Evolutionary conservation across 805 yeast genomes (phyloP), one percentile per base, ranked within the genome.

Genomic region (Ogataea wickerhamii): DNA sequence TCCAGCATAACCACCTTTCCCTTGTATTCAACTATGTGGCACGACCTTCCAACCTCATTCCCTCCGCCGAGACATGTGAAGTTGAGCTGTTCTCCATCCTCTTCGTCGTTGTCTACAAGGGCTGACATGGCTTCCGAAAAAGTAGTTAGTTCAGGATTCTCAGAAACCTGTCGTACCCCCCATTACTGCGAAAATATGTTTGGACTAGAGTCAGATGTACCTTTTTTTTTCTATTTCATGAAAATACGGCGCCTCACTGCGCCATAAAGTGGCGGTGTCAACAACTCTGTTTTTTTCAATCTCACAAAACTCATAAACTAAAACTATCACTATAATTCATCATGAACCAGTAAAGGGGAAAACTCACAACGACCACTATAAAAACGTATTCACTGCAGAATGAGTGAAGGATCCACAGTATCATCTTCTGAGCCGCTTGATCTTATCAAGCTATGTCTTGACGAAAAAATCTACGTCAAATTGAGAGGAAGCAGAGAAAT

Each of bases 21-120:
- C 58, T 87, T 88, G 64, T 83, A 93, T 49, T 85, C 89, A 22
- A 93, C 69, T 30, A 93, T 80, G 56, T 93, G 98, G 56, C 98
- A 91, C 23, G 96, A 87, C 43, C 99, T 67, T 3, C 99, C 99
- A 5, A 93, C 99, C 60, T 93, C 99, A 51, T 84, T 87, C 47
- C 98, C 95, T n/a, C 98, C 99, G 6, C 99, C 99, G 5, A 93
- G 73, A 18, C 95, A 89, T 44, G 85, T 77, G 66, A 93, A 93
- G 57, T 76, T 77, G 44, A 84, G 67, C 37, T 74, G 54, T 24
- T 45, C 49, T 5, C 34, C 40, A 13, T 29, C 32, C 18, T 32
- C 27, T 7, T 18, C 27, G n/a, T n/a, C n/a, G n/a, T n/a, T n/a
- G n/a, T n/a, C n/a, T n/a, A n/a, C n/a, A n/a, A n/a, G n/a, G n/a